Percentiles rank a stretch among this genome's conserved stretches.
Evolutionary conservation across 2,329 filamentous ascomycete genomes (phyloP).

Genomic region (Thielaviopsis musarum): DNA sequence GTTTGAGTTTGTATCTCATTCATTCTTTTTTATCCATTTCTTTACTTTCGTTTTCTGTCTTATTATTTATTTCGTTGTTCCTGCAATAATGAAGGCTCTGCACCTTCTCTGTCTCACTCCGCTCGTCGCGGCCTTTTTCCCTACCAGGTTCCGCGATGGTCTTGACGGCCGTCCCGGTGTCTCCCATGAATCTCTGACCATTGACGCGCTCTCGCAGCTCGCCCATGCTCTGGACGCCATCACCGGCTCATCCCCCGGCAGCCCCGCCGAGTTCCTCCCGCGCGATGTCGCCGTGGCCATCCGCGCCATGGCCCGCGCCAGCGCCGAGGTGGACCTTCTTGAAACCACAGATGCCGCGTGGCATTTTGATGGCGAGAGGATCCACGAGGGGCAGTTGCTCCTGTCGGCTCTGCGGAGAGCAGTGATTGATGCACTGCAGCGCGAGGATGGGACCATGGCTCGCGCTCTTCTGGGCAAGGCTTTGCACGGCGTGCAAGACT

Average conservation of each 20-base stretch:
- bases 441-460: conserved; percentile 4
- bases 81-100: background rate
- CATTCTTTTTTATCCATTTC: background rate
- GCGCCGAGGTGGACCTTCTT: conserved; percentile 7
- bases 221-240: conserved; percentile 4
- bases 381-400: conserved; percentile 5
- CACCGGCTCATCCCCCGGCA: background rate
- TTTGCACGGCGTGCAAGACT: conserved; percentile 13
- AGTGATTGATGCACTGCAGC: conserved; percentile 6
- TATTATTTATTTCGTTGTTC: no score
- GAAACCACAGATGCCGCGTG: conserved; percentile 3
- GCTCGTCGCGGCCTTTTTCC: conserved; percentile 11
- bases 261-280: conserved; percentile 4
- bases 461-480: conserved; percentile 11
- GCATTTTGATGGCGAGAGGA: conserved; percentile 12
- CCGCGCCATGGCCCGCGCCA: conserved; percentile 7
- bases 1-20: background rate
- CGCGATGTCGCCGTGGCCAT: conserved; percentile 9
- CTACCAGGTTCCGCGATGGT: conserved; percentile 12
- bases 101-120: background rate
- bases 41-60: background rate
- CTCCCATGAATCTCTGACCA: conserved; percentile 13
- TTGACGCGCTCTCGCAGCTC: conserved; percentile 7
- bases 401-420: conserved; percentile 5
- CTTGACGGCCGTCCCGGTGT: conserved; percentile 10